Conservation (phyloP, 169 alveolate genomes). For the Plasmodium gallinaceum region DNA sequence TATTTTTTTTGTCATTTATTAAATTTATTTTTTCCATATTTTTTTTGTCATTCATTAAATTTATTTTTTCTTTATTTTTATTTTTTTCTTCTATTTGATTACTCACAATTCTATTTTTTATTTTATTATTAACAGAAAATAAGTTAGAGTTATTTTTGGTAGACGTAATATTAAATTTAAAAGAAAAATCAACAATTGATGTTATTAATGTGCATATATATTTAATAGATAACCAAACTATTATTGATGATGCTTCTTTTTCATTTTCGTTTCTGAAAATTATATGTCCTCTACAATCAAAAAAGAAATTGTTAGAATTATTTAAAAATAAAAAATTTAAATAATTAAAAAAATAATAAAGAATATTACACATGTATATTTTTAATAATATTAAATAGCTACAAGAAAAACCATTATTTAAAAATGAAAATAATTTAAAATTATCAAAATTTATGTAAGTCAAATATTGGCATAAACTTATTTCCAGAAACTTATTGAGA, state of each 20-base stretch:
- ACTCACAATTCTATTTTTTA: neutral
- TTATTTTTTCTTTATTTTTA: neutral
- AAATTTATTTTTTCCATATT: neutral
- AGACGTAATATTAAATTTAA: slow-evolving; percentile 20
- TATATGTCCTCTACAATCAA: slow-evolving; percentile 78
- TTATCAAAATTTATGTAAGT: slow-evolving; percentile 52
- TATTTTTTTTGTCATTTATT: neutral
- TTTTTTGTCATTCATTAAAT: neutral
- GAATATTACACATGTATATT: slow-evolving; percentile 57
- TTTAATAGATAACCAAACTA: slow-evolving; percentile 74
- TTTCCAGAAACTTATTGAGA: slow-evolving; percentile 18
- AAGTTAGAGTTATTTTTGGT: neutral
- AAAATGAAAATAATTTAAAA: neutral
- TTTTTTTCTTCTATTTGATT: neutral
- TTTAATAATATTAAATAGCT: slow-evolving; percentile 50
- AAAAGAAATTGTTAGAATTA: slow-evolving; percentile 54
- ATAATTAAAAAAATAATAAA: slow-evolving; percentile 58
- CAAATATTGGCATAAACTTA: slow-evolving; percentile 29
- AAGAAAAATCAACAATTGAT: slow-evolving; percentile 66
- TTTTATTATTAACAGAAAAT: too few relatives aligned
- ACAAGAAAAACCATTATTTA: neutral
- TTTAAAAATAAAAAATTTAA: slow-evolving; percentile 52
- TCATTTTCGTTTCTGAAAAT: slow-evolving; percentile 68
- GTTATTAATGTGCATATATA: slow-evolving; percentile 62
- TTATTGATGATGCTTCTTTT: slow-evolving; percentile 52